Evolutionary conservation across 495 filamentous ascomycete species (phyloP), one percentile per base, ranked within the genome.

Genomic region (Hypoxylon fuscum): DNA sequence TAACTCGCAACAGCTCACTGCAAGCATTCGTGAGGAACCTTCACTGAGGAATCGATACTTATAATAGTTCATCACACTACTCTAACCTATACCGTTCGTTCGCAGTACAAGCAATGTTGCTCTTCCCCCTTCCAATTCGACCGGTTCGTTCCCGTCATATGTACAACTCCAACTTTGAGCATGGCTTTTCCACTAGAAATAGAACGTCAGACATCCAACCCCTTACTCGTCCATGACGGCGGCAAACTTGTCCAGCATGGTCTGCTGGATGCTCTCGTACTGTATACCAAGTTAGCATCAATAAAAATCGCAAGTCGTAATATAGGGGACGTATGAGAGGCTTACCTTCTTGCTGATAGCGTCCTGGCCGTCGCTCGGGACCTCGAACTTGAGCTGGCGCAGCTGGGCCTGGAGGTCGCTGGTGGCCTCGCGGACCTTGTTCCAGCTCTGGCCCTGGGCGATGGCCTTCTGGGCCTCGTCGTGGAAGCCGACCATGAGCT

Each of bases 391-490:
- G 86, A 98, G 95, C 73, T 81, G 88, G 64, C 93, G 84, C 66
- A 98, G 82, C 50, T 90, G 77, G 35, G 76, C 84, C 77, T 96
- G 93, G 65, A 97, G 87, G 25, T 97, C 94, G 34, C 83, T 78
- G 0, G 95, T 98, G 22, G 90, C 87, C 62, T 98, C 95, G 50
- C 94, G 86, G 40, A 98, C 87, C 85, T 95, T 98, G 69, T 77
- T 76, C 95, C 95, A 99, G 74, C 77, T 89, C 70, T 91, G 88
- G 50, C 95, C 95, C 68, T 96, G 90, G 14, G 90, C 84, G 68
- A 99, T 79, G 1, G 93, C 94, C 82, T 97, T 98, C 76, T 98
- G 95, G 9, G 91, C 87, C 79, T 99, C 95, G 73, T 99, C 96
- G 67, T 96, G 91, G 83, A 92, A 99, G 47, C 87, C 90, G 86